These are phyloP conservation scores for Penicillium sp. DNA, from an alignment of 2,329 filamentous ascomycete species.

Conservation along the genomic window DNA sequence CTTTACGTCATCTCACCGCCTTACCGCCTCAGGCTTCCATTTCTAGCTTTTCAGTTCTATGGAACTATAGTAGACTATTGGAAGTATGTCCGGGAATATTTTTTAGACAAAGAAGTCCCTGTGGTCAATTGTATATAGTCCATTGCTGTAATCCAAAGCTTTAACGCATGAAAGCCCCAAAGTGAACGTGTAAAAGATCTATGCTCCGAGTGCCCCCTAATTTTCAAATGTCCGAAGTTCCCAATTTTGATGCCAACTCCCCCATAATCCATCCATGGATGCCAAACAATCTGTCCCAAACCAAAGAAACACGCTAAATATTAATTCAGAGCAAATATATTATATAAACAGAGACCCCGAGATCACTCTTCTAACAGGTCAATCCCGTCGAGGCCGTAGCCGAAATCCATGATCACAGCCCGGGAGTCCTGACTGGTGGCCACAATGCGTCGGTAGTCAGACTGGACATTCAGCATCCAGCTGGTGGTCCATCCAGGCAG, in stretches of 20 bases:
- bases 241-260: background rate
- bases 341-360: background rate
- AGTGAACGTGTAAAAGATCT: background rate
- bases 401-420: conserved; percentile 93
- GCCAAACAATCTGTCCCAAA: background rate
- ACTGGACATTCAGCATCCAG: conserved; percentile 96
- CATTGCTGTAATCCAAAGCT: background rate
- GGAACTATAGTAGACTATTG: background rate
- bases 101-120: background rate
- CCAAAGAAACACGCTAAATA: conserved; percentile 12
- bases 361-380: conserved; percentile 48
- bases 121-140: background rate
- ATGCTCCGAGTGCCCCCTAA: conserved; percentile 1
- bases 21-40: background rate
- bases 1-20: conserved; percentile 2
- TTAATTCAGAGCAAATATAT: conserved; percentile 12
- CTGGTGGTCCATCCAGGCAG: conserved; percentile 95
- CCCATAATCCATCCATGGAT: background rate
- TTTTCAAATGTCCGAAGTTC: conserved; percentile 5
- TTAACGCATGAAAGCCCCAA: background rate
- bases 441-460: conserved; percentile 90
- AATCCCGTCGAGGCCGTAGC: conserved; percentile 56
- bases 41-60: background rate
- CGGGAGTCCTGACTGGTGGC: conserved; percentile 93
- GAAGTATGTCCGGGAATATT: background rate